Evolutionary conservation across 2,329 filamentous ascomycete species (phyloP), one percentile per base, ranked within the genome.

Genomic region (Phyllosticta capitalensis): DNA sequence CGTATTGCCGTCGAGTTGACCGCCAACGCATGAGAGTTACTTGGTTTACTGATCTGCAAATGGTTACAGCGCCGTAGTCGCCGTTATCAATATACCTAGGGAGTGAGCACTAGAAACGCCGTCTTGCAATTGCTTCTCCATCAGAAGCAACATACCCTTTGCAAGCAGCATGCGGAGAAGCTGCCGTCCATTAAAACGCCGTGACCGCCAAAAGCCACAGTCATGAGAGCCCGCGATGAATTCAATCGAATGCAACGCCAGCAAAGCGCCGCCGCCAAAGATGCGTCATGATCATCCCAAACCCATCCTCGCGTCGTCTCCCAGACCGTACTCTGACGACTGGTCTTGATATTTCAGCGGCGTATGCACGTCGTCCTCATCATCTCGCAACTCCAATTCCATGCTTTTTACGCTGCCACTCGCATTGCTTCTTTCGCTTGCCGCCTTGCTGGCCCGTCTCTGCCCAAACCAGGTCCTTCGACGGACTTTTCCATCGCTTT

Each of bases 231-330:
- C 38, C 19, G 14, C 49, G 6, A 2, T 53, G 10, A 33, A 10
- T 52, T 2, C 10, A 51, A 26, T 26, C 3, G 24, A 24, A 24
- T 14, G 28, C 50, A 26, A 22, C 26, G 21, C 9, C 28, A 52
- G 22, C 59, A 20, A 22, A 33, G 17, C 21, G n/a, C 45, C 49
- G n/a, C 24, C 19, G 22, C 5, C n/a, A 24, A 6, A 33, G 22
- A 50, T 54, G 20, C 28, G 38, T 28, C 59, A 53, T 20, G 17
- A 33, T 77, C 70, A 92, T 72, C 92, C 90, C 65, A 95, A 75
- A 30, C 85, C 87, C 88, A 95, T 94, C 67, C 87, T 81, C 22
- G 88, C 84, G 68, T 95, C 90, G 69, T 96, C 91, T 1, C 89
- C 88, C 55, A 95, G 81, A 0, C 89, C 89, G 85, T 90, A 91